phyloP scores from a whole-genome alignment of 2,329 filamentous ascomycete species.

The Cladophialophora bantiana region DNA sequence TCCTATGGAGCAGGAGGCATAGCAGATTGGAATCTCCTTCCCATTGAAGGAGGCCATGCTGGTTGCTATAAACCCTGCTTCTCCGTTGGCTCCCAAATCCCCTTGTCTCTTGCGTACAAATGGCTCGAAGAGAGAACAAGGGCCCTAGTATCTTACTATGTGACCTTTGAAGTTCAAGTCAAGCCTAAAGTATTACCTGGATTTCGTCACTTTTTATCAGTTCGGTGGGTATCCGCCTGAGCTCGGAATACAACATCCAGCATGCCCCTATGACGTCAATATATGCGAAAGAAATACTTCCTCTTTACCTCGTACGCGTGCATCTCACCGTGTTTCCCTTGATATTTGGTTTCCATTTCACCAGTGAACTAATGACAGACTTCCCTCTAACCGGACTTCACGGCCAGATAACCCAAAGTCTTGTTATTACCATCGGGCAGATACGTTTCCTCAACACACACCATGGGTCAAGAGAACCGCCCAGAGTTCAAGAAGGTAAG shows the following conservation, averaged over 20 bases:
- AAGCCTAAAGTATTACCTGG: background rate
- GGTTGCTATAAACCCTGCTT: background rate
- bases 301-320: background rate
- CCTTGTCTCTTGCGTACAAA: background rate
- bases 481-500: conserved; percentile 30
- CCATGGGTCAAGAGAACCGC: conserved; percentile 17
- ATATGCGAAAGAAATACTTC: background rate
- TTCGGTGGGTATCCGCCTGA: background rate
- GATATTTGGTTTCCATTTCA: background rate
- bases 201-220: background rate
- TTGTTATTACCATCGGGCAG: background rate
- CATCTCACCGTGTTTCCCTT: background rate
- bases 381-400: background rate
- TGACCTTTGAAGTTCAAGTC: background rate
- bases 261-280: background rate
- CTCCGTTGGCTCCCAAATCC: background rate
- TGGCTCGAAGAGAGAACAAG: background rate
- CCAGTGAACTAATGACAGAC: background rate
- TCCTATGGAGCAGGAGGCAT: conserved; percentile 54
- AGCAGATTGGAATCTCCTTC: conserved; percentile 48
- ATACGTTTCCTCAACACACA: background rate
- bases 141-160: background rate
- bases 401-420: background rate
- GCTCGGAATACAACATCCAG: background rate
- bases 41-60: conserved; percentile 33